These are phyloP conservation scores for Penicillium sp. DNA, from an alignment of 2,329 filamentous ascomycete species.

Conservation along the genomic window DNA sequence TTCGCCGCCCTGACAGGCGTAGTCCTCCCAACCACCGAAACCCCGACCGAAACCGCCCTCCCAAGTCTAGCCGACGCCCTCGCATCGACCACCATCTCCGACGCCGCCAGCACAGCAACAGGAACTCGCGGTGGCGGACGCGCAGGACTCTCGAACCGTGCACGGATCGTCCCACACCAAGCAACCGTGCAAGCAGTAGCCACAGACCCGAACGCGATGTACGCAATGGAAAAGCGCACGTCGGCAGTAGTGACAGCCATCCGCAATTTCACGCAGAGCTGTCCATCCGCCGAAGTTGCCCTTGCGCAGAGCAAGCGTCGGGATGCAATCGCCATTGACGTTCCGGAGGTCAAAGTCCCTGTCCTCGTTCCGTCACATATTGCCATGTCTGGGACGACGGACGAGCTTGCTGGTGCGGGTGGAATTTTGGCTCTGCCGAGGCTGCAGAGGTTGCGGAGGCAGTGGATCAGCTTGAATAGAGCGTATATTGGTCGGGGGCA, in stretches of 20 bases:
- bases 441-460: constrained; percentile 44
- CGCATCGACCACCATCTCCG: constrained; percentile 23
- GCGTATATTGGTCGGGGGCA: constrained; percentile 38
- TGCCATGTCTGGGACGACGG: constrained; percentile 37
- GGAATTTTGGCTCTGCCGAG: constrained; percentile 42
- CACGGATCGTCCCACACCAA: constrained; percentile 41
- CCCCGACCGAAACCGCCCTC: constrained; percentile 11
- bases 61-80: constrained; percentile 21
- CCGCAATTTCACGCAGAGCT: constrained; percentile 39
- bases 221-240: constrained; percentile 44
- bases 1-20: constrained; percentile 54
- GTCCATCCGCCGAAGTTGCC: constrained; percentile 38
- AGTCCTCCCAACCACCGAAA: constrained; percentile 26
- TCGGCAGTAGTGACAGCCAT: constrained; percentile 43
- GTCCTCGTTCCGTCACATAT: constrained; percentile 41
- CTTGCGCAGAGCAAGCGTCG: constrained; percentile 29
- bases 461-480: constrained; percentile 48
- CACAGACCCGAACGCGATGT: constrained; percentile 42
- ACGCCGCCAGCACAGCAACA: constrained; percentile 30
- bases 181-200: constrained; percentile 42
- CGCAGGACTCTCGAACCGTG: constrained; percentile 17
- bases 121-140: constrained; percentile 15
- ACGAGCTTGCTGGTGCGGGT: constrained; percentile 42
- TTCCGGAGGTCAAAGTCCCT: constrained; percentile 30
- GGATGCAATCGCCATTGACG: constrained; percentile 35